phyloP scores from a whole-genome alignment of 2,329 filamentous ascomycete genomes.

The Knoxdaviesia capensis region DNA sequence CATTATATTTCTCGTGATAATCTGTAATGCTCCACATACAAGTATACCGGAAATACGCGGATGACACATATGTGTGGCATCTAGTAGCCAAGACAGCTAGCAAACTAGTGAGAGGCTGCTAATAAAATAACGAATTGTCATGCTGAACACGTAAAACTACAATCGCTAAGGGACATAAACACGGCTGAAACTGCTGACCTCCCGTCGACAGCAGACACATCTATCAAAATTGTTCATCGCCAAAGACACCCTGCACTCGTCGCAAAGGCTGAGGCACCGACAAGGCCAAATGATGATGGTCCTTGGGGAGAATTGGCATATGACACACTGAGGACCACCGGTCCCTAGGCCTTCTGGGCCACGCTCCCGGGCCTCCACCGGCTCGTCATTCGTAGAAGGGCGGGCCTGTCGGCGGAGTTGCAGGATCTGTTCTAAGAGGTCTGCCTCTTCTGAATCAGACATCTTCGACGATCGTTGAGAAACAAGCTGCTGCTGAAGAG shows the following conservation, averaged over 20 bases:
- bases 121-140: constrained; percentile 1
- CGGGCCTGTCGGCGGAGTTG: constrained; percentile 6
- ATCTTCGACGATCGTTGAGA: constrained; percentile 16
- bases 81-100: too few species aligned
- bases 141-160: background rate
- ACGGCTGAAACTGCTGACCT: constrained; percentile 74
- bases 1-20: background rate
- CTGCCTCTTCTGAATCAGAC: constrained; percentile 36
- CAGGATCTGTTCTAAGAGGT: constrained; percentile 38
- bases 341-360: constrained; percentile 53
- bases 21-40: too few species aligned
- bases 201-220: constrained; percentile 81
- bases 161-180: constrained; percentile 57
- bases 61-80: too few species aligned
- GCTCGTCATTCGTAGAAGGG: background rate
- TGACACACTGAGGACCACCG: constrained; percentile 69
- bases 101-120: background rate
- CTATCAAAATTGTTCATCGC: constrained; percentile 96
- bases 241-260: constrained; percentile 81
- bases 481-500: constrained; percentile 6
- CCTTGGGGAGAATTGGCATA: constrained; percentile 71
- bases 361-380: constrained; percentile 35
- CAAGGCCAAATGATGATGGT: constrained; percentile 95
- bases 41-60: too few species aligned
- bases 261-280: constrained; percentile 80